Percentiles rank a stretch among this genome's conserved stretches.
These are phyloP conservation scores for Microbotryum scabiosae DNA, from an alignment of 1,284 basidiomycete species.

Conservation along the genomic window DNA sequence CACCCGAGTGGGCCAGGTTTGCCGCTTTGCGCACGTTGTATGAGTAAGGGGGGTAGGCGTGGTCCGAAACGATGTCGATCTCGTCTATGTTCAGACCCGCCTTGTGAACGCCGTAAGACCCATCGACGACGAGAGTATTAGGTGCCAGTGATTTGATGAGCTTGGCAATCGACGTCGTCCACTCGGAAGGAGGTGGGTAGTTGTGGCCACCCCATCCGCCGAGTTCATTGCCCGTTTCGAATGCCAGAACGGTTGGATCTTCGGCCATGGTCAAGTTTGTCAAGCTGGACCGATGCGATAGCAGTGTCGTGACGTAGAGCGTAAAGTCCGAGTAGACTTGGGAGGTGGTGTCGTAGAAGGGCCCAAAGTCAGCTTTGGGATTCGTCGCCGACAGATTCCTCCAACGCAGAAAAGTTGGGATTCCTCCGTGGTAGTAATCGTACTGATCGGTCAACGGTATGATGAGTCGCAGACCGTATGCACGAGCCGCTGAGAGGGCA, in stretches of 20 bases:
- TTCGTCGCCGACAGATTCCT: slow-evolving; percentile 23
- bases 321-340: slow-evolving; percentile 27
- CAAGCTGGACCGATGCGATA: slow-evolving; percentile 25
- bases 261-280: slow-evolving; percentile 21
- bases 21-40: slow-evolving; percentile 15
- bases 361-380: slow-evolving; percentile 9
- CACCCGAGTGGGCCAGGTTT: neutral
- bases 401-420: slow-evolving; percentile 32
- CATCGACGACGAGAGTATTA: slow-evolving; percentile 36
- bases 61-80: slow-evolving; percentile 33
- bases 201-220: slow-evolving; percentile 30
- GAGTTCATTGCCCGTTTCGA: slow-evolving; percentile 43
- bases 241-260: slow-evolving; percentile 33
- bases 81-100: slow-evolving; percentile 14
- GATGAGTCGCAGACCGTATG: slow-evolving; percentile 39
- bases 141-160: slow-evolving; percentile 40
- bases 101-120: slow-evolving; percentile 29
- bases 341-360: slow-evolving; percentile 20
- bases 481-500: slow-evolving; percentile 23
- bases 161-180: slow-evolving; percentile 38
- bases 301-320: slow-evolving; percentile 20
- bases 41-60: slow-evolving; percentile 31
- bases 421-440: slow-evolving; percentile 34
- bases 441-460: slow-evolving; percentile 41
- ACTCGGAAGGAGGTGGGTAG: slow-evolving; percentile 34